Percentiles rank a stretch among this genome's conserved stretches.
Evolutionary conservation across 331 rosid species (phyloP).

Genomic region (Saraca asoca): DNA sequence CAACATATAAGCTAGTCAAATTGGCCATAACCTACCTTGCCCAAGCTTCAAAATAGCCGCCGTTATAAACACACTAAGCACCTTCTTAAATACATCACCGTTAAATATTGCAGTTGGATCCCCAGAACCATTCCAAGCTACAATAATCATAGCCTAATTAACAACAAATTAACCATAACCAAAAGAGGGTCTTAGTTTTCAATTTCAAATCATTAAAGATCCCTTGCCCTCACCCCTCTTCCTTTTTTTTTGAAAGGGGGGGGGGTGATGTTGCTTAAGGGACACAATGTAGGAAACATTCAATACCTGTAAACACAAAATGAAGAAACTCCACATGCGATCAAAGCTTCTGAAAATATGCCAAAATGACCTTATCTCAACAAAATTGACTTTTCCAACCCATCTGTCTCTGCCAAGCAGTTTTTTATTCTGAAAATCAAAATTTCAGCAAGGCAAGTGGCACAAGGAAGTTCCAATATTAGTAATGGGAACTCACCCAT

Average conservation of each 20-base stretch:
- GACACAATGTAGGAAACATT: conserved; percentile 17
- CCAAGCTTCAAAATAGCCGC: conserved; percentile 96
- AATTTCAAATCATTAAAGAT: conserved; percentile 30
- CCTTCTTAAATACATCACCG: conserved; percentile 81
- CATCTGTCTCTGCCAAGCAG: conserved; percentile 61
- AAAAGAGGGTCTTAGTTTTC: conserved; percentile 26
- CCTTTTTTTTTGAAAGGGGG: too few species aligned
- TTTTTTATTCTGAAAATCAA: conserved; percentile 65
- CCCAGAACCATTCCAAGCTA: conserved; percentile 93
- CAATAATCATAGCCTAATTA: conserved; percentile 84
- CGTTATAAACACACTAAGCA: conserved; percentile 85
- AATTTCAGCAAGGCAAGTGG: conserved; percentile 21
- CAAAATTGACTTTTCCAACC: conserved; percentile 95
- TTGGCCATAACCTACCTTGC: conserved; percentile 60
- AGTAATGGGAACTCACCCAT: background rate
- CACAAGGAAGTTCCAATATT: conserved; percentile 7
- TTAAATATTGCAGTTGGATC: conserved; percentile 66
- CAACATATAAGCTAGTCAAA: conserved; percentile 13
- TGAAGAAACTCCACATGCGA: conserved; percentile 97
- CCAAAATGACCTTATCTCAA: conserved; percentile 96
- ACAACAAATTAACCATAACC: conserved; percentile 22
- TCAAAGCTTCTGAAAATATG: conserved; percentile 98
- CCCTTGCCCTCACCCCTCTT: conserved; percentile 70
- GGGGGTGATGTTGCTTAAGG: conserved; percentile 51
- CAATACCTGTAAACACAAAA: conserved; percentile 85